Evolutionary conservation across 352 stramenopile genomes (phyloP).

Genomic region (Phytophthora sp.): DNA sequence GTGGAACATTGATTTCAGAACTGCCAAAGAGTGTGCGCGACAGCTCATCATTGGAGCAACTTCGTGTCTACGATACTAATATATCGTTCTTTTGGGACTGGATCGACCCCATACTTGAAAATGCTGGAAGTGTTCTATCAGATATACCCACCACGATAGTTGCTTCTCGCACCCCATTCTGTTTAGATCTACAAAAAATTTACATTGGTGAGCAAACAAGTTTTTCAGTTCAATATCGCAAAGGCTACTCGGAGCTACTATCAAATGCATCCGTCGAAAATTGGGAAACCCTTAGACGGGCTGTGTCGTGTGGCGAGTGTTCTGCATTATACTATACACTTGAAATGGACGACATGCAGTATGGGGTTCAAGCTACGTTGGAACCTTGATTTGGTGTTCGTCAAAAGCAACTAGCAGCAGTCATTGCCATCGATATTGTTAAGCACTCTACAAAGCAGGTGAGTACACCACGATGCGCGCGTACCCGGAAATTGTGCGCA

Average conservation of each 20-base stretch:
- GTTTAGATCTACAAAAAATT: background rate
- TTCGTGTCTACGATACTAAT: background rate
- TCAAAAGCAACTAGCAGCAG: too few species aligned
- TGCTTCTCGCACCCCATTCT: conserved; percentile 1
- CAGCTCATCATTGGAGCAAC: background rate
- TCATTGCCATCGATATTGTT: too few species aligned
- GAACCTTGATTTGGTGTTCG: too few species aligned
- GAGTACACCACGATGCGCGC: too few species aligned
- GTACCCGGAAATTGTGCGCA: too few species aligned
- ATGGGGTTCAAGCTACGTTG: too few species aligned
- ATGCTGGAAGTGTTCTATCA: background rate
- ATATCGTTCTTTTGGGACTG: background rate
- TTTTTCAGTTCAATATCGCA: background rate
- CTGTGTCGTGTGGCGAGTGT: conserved; percentile 6
- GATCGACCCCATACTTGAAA: background rate
- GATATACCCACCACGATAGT: background rate
- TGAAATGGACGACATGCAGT: conserved; percentile 26
- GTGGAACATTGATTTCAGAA: background rate
- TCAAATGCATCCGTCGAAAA: conserved; percentile 6
- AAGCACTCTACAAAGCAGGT: too few species aligned
- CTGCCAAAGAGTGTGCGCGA: background rate
- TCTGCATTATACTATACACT: conserved; percentile 15
- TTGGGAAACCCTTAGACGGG: conserved; percentile 4
- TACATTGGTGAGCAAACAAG: conserved; percentile 7
- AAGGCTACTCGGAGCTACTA: background rate